These are phyloP conservation scores for Pyrenula aspistea DNA, from an alignment of 495 filamentous ascomycete species.

Conservation along the genomic window DNA sequence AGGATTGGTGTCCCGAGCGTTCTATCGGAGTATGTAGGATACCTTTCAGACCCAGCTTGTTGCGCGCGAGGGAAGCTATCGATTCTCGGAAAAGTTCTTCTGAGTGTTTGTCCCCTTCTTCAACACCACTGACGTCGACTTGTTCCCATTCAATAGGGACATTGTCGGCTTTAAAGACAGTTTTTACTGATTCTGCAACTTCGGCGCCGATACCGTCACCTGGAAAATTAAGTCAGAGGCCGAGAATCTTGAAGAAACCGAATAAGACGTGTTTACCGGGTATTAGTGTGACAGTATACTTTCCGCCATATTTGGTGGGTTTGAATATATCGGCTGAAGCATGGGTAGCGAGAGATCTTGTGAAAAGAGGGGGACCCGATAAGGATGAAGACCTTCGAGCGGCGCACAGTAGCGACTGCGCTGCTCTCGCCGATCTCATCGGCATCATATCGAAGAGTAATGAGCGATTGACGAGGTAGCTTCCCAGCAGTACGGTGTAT, in stretches of 20 bases:
- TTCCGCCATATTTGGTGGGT: constrained; percentile 97
- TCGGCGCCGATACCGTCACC: constrained; percentile 97
- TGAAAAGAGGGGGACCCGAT: background rate
- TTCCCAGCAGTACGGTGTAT: too few relatives aligned
- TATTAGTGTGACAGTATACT: constrained; percentile 97
- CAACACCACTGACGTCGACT: constrained; percentile 88
- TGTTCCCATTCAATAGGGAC: constrained; percentile 99
- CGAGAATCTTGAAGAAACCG: constrained; percentile 5
- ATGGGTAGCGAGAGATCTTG: constrained; percentile 36
- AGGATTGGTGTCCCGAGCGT: constrained; percentile 94
- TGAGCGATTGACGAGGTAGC: too few relatives aligned
- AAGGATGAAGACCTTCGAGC: background rate
- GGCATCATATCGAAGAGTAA: background rate
- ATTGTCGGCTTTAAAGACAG: constrained; percentile 98
- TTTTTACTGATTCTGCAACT: constrained; percentile 95
- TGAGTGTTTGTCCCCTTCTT: constrained; percentile 73
- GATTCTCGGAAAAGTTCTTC: constrained; percentile 93
- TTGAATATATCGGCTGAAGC: constrained; percentile 87
- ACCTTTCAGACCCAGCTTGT: constrained; percentile 94
- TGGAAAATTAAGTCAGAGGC: constrained; percentile 15
- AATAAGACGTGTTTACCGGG: constrained; percentile 45
- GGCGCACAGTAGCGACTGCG: background rate
- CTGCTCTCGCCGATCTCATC: background rate
- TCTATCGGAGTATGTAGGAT: constrained; percentile 96
- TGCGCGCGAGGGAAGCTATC: constrained; percentile 86